Evolutionary conservation across 2,329 filamentous ascomycete genomes (phyloP), one percentile per base, ranked within the genome.

Genomic region (Botrytis tulipae): DNA sequence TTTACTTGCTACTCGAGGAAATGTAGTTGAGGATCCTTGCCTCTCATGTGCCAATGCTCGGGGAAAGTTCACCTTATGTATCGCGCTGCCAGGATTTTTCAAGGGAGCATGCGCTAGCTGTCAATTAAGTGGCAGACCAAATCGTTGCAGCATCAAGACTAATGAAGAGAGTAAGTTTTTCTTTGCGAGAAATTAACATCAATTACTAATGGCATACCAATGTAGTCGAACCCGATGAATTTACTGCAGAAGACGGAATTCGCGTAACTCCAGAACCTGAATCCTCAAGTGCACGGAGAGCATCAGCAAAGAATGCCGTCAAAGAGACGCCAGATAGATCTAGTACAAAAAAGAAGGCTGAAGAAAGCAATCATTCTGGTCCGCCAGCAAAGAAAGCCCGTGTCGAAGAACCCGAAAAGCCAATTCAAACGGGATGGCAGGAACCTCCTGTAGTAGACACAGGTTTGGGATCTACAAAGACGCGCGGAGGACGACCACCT

Each of bases 41-140:
- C 74, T 74, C 46, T 79, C 75, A 54, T 81, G 80, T 70, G 77
- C 79, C 16, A 80, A 79, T 75, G 79, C 78, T 25, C 73, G 80
- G 44, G 80, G 80, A 16, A 81, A 81, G 68, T 81, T 81, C 73
- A 75, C 69, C 60, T 72, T 78, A 46, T 81, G 80, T 59, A 76
- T 81, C 35, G 79, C 79, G 40, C 72, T 81, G 37, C 78, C 79
- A n/a, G 79, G 79, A 10, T 81, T 78, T 73, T 81, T 81, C 74
- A 80, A 80, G 71, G 80, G 80, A 48, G 80, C 80, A 70, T 81
- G 80, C 70, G 80, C 80, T 16, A 78, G 76, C 54, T 81, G 80
- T 73, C 79, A 81, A 72, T 73, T 80, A 25, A 80, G 79, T 67
- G 80, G 80, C 22, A 71, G 79, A 46, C 79, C 79, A 35, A 80